Evolutionary conservation across 2,329 filamentous ascomycete species (phyloP), one percentile per base, ranked within the genome.

Genomic region (Zymoseptoria passerinii): DNA sequence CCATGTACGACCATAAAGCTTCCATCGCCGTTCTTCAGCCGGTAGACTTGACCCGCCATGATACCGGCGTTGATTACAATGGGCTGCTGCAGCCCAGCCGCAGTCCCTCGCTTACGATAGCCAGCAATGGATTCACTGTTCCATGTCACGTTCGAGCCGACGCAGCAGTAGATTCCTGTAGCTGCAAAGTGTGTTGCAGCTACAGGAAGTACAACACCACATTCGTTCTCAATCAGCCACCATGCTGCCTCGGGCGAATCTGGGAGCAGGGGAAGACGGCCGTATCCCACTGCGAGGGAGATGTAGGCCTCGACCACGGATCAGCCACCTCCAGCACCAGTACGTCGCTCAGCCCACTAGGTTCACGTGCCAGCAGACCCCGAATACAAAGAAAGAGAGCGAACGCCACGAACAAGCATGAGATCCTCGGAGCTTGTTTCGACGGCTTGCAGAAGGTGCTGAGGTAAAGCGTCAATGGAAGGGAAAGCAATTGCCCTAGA

Each of bases 81-180:
- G 0, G 83, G 88, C 40, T 90, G 75, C 69, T 90, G 86, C 70
- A 90, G 68, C 0, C 85, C 87, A 1, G 82, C 88, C 0, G 85
- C 86, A 0, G 85, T 87, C 0, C 87, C 87, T 40, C 88, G 78
- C 72, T 91, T 91, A 6, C 87, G 87, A 63, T 90, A 91, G 8
- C 88, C 78, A 1, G 88, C 88, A 9, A 81, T 80, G 59, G 89
- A 90, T 19, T 81, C 84, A 0, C 86, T 81, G 48, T 86, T 62
- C 59, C 59, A 61, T 6, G 60, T 58, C 6, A 59, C 49, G 48
- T 57, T 50, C 52, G 52, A 48, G 16, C 53, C 35, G 3, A 52
- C 29, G 51, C 52, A 50, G 49, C 54, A 23, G 55, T 57, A 57
- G 9, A 53, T 53, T 2, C 50, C 55, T 18, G 50, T 53, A 5